Evolutionary conservation across 2,329 filamentous ascomycete species (phyloP).

Genomic region (Alternaria sp.): DNA sequence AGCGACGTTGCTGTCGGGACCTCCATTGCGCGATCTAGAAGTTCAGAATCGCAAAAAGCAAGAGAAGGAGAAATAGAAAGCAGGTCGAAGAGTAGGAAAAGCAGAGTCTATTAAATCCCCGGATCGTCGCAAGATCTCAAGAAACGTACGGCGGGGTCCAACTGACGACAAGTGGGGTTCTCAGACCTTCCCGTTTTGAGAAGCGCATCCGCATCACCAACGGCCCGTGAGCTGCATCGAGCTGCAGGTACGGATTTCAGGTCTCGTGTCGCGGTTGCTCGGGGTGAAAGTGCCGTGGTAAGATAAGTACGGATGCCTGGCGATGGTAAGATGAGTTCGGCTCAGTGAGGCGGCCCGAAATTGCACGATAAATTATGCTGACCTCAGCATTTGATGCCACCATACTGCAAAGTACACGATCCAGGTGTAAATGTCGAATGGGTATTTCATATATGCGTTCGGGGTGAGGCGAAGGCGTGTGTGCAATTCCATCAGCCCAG

Average conservation of each 20-base stretch:
- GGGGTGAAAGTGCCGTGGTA: neutral
- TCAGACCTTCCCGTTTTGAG: constrained; percentile 26
- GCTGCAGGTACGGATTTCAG: constrained; percentile 23
- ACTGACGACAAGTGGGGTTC: constrained; percentile 29
- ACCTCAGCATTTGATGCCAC: neutral
- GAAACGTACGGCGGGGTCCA: constrained; percentile 27
- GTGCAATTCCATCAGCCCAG: constrained; percentile 20
- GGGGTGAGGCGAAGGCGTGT: neutral
- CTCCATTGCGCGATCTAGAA: constrained; percentile 37
- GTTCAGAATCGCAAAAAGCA: neutral
- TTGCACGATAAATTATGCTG: neutral
- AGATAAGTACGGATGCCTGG: neutral
- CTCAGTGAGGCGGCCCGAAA: neutral
- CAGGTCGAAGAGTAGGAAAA: neutral
- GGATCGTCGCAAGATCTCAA: constrained; percentile 28
- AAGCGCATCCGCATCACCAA: constrained; percentile 24
- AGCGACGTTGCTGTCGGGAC: constrained; percentile 80
- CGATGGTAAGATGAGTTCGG: neutral
- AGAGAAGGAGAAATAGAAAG: constrained; percentile 7
- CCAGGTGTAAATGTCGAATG: neutral
- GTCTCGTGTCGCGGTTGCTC: neutral
- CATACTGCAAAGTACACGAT: neutral
- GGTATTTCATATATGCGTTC: neutral
- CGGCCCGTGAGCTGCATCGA: constrained; percentile 20
- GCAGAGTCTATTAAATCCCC: constrained; percentile 15